Conservation (phyloP, 805 yeast genomes). For the Starmera caribaea region DNA sequence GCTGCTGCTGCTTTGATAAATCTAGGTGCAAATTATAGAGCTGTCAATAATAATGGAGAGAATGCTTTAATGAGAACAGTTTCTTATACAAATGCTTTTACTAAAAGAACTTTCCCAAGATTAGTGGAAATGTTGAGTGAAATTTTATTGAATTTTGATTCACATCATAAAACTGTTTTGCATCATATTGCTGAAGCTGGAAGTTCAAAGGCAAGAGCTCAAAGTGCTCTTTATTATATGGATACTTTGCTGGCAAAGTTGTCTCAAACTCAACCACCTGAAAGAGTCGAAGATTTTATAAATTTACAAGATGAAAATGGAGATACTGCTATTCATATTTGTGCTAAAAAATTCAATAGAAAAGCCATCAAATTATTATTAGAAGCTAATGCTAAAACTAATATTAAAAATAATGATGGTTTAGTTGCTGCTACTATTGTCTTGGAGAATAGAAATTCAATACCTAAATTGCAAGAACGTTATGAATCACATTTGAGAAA, state of each 20-base stretch:
- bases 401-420: conserved; percentile 27
- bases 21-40: conserved; percentile 63
- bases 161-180: conserved; percentile 63
- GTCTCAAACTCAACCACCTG: conserved; percentile 51
- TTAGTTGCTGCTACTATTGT: conserved; percentile 15
- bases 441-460: conserved; percentile 16
- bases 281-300: conserved; percentile 47
- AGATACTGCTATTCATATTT: conserved; percentile 70
- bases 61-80: conserved; percentile 83
- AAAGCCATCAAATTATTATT: conserved; percentile 40
- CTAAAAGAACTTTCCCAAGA: conserved; percentile 68
- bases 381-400: conserved; percentile 37
- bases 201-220: conserved; percentile 53
- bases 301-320: conserved; percentile 70
- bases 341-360: conserved; percentile 50
- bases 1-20: conserved; percentile 68
- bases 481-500: conserved; percentile 14
- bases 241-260: conserved; percentile 68
- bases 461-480: conserved; percentile 15
- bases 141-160: conserved; percentile 71
- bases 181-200: conserved; percentile 78
- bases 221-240: conserved; percentile 76
- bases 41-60: conserved; percentile 62
- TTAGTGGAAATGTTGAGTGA: conserved; percentile 68
- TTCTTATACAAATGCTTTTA: conserved; percentile 79